Percentiles rank a stretch among this genome's conserved stretches.
Evolutionary conservation across 2,329 filamentous ascomycete genomes (phyloP).

Genomic region (Talaromyces sp.): DNA sequence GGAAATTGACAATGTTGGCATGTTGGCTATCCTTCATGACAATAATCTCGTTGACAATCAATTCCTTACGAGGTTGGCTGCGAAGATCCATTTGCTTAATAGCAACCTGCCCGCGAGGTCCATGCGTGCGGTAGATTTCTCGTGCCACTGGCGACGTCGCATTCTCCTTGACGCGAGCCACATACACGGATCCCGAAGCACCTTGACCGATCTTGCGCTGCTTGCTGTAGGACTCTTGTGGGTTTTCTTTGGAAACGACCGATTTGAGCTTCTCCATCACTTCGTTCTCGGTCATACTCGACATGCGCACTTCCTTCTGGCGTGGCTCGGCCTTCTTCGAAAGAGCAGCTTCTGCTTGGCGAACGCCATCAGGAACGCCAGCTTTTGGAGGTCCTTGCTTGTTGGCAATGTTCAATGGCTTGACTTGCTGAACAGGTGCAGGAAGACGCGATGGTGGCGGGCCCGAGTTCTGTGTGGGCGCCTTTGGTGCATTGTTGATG

Average conservation of each 20-base stretch:
- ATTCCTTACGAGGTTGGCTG: conserved; percentile 92
- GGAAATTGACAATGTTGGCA: conserved; percentile 97
- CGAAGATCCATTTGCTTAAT: conserved; percentile 99
- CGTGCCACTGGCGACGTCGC: conserved; percentile 78
- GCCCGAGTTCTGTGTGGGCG: conserved; percentile 39
- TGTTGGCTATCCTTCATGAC: conserved; percentile 99
- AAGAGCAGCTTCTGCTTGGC: conserved; percentile 84
- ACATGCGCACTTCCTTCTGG: conserved; percentile 95
- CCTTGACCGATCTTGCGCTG: conserved; percentile 99
- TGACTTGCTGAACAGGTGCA: conserved; percentile 61
- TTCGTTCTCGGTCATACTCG: conserved; percentile 93
- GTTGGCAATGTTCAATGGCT: conserved; percentile 73
- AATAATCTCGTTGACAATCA: conserved; percentile 99
- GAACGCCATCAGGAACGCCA: conserved; percentile 63
- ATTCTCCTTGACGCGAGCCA: conserved; percentile 88
- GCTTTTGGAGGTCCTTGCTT: conserved; percentile 57
- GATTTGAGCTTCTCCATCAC: conserved; percentile 95
- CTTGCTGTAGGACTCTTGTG: conserved; percentile 93
- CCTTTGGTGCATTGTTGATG: conserved; percentile 47
- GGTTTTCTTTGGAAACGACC: conserved; percentile 93
- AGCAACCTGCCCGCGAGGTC: conserved; percentile 81
- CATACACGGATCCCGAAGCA: conserved; percentile 95
- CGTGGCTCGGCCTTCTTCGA: conserved; percentile 76
- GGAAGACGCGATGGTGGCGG: conserved; percentile 56
- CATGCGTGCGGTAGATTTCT: conserved; percentile 75